Evolutionary conservation across 768 basidiomycete genomes (phyloP).

Genomic region (Phanerodontia chrysosporium): DNA sequence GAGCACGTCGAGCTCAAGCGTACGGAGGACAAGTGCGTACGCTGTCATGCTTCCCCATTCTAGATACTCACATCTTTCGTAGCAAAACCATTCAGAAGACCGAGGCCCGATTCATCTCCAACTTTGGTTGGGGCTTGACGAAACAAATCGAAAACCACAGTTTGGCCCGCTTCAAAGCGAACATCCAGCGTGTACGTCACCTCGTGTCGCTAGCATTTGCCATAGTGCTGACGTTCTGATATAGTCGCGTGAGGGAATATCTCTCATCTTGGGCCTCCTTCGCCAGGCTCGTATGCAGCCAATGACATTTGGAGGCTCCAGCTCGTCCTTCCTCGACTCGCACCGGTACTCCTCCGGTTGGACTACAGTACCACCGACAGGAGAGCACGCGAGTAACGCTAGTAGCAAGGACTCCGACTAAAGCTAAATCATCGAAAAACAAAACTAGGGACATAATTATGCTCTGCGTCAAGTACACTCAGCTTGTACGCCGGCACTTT

Average conservation of each 20-base stretch:
- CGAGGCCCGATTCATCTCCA: conserved; percentile 82
- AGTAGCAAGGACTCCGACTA: neutral
- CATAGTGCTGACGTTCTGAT: neutral
- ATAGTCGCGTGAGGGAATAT: conserved; percentile 85
- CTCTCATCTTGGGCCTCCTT: conserved; percentile 71
- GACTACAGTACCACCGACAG: neutral
- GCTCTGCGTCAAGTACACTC: neutral
- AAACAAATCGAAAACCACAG: conserved; percentile 86
- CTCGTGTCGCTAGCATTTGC: too few relatives aligned
- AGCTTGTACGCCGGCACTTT: neutral
- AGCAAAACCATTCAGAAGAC: conserved; percentile 84
- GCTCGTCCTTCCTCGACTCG: conserved; percentile 25
- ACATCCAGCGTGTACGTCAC: conserved; percentile 71
- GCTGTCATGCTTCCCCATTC: too few relatives aligned
- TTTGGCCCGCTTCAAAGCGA: conserved; percentile 77
- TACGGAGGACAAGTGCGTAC: conserved; percentile 59
- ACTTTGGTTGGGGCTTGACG: conserved; percentile 88
- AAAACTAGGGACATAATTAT: neutral
- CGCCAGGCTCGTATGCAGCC: conserved; percentile 71
- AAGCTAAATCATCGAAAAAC: neutral
- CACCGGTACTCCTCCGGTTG: conserved; percentile 14
- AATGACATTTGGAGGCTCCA: conserved; percentile 39
- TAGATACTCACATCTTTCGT: too few relatives aligned
- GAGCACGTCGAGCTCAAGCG: conserved; percentile 76
- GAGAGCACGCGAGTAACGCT: neutral